Conservation (phyloP, 2,329 filamentous ascomycete genomes). For the Penicillium rolfsii region DNA sequence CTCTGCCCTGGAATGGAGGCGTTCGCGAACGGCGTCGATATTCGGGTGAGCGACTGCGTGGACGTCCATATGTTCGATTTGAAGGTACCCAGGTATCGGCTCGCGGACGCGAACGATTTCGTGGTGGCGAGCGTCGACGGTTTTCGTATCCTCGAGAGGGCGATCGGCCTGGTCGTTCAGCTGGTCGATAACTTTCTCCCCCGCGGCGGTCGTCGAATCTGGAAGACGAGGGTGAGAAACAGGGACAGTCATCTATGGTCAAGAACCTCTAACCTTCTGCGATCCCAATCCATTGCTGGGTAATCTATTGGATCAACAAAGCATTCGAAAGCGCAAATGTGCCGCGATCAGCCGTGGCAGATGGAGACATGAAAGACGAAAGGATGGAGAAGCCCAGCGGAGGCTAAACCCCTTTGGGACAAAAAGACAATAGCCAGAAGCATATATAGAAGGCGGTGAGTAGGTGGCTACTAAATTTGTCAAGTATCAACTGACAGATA, state of each 20-base stretch:
- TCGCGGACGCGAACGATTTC: conserved; percentile 44
- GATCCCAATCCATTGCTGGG: conserved; percentile 45
- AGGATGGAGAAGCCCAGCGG: neutral
- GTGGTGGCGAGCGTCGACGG: conserved; percentile 42
- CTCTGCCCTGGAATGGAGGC: conserved; percentile 44
- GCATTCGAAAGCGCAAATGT: neutral
- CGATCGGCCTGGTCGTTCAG: conserved; percentile 36
- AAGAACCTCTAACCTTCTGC: conserved; percentile 44
- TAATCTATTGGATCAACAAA: neutral
- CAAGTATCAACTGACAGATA: too few species aligned
- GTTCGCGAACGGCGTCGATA: conserved; percentile 50
- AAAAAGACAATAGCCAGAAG: neutral
- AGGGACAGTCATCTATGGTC: too few species aligned
- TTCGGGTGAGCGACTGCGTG: conserved; percentile 48
- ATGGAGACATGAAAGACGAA: conserved; percentile 2
- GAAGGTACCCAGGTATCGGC: conserved; percentile 50
- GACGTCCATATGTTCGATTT: conserved; percentile 37
- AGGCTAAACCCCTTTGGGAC: conserved; percentile 16
- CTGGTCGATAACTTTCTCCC: conserved; percentile 50
- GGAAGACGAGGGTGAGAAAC: conserved; percentile 16
- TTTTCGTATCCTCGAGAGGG: conserved; percentile 41
- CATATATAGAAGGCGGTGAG: neutral
- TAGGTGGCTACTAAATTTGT: too few species aligned
- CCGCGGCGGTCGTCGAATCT: conserved; percentile 48
- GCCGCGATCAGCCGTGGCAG: neutral